Conservation (phyloP, 1,284 basidiomycete genomes). For the Anthracocystis setariae region DNA sequence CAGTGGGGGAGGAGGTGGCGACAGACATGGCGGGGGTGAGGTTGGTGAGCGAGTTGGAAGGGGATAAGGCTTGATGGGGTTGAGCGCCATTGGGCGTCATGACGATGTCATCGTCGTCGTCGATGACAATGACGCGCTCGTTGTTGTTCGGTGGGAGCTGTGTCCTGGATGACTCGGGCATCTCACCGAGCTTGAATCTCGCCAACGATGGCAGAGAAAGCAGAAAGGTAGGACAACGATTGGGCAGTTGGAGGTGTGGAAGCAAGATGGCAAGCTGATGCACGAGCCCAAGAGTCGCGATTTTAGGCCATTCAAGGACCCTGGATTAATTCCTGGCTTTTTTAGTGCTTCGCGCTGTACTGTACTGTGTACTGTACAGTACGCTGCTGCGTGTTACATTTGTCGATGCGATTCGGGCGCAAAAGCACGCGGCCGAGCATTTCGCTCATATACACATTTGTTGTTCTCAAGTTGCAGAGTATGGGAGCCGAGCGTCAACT, state of each 20-base stretch:
- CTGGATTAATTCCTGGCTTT: too few species aligned
- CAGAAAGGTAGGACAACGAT: not conserved
- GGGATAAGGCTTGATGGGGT: slow-evolving; percentile 1
- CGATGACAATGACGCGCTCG: slow-evolving; percentile 22
- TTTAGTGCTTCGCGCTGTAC: too few species aligned
- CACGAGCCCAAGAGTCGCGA: not conserved
- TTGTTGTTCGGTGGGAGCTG: slow-evolving; percentile 2
- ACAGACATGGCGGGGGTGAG: slow-evolving; percentile 41
- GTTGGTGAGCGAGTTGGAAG: slow-evolving; percentile 15
- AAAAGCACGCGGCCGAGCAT: too few species aligned
- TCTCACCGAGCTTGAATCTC: not conserved
- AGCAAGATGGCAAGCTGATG: not conserved
- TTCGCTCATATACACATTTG: too few species aligned
- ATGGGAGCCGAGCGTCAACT: too few species aligned
- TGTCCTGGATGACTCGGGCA: slow-evolving; percentile 16
- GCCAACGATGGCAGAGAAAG: not conserved
- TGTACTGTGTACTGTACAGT: too few species aligned
- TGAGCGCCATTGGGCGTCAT: not conserved
- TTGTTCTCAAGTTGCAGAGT: too few species aligned
- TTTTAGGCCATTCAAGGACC: not conserved
- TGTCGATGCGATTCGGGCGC: too few species aligned
- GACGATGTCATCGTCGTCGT: slow-evolving; percentile 24
- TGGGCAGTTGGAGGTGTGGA: slow-evolving; percentile 1
- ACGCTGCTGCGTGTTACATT: too few species aligned
- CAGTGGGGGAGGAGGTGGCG: slow-evolving; percentile 14